Base-by-base conservation (phyloP, 768 basidiomycete species). In the Russula sp. region DNA sequence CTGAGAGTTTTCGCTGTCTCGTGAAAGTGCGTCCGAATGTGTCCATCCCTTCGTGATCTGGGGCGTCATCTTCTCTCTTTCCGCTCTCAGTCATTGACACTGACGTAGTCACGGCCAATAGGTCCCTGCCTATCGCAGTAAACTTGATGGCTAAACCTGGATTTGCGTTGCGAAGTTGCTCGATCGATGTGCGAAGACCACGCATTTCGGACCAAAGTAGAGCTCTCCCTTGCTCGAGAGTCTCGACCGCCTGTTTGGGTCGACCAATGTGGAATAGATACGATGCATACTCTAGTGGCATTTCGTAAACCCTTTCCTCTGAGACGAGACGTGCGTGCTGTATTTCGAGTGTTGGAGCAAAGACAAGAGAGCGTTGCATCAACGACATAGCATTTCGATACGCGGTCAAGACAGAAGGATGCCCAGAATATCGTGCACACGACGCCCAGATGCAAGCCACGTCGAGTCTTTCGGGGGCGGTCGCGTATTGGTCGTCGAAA, bases 121-220 rank as follows among this genome's bases (percentile, higher is more conserved):
- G 59, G 11, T 44, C 18, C 3, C 31, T 39, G 40, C 16, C 16
- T 10, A 45, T 20, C 2, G 27, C 37, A 4, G 4, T 32, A 14
- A 51, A 35, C 3, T 20, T 3, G 7, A 51, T 13, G 1, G 64
- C 64, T 6, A 66, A 39, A 4, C 1, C 44, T 6, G 47, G 48
- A 8, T 65, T 13, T 10, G 20, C 27, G 0, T 4, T 18, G 9
- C 55, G 39, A n/a, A 66, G 52, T 14, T 47, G 49, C 8, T 66
- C 64, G 13, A 53, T 16, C 2, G 64, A 55, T 4, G 63, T 49
- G 6, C 64, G 63, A 20, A 66, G 40, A 9, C 53, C 50, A 27
- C 48, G 63, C 34, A 66, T 40, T 48, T 65, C 45, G 2, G 53
- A 55, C 64, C 64, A 66, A 7, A 66, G 53, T 20, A 66, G 22